Evolutionary conservation across 495 filamentous ascomycete species (phyloP).

Genomic region (Hypoxylon fuscum): DNA sequence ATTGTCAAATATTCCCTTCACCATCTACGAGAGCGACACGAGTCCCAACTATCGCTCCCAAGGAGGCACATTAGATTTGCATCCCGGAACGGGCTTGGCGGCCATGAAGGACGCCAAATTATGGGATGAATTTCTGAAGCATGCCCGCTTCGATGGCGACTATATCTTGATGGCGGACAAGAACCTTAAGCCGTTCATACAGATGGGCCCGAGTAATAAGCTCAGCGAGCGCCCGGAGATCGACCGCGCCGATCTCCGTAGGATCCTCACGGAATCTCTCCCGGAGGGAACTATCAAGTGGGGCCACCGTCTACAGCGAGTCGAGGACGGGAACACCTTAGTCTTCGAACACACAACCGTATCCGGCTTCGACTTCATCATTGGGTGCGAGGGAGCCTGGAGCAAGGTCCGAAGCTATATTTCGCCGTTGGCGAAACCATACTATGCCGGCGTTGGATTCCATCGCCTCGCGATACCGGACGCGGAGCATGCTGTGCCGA

Average conservation of each 20-base stretch:
- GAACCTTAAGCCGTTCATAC: conserved; percentile 37
- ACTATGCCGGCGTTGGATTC: conserved; percentile 49
- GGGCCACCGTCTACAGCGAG: conserved; percentile 52
- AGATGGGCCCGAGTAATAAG: conserved; percentile 32
- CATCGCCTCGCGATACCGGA: conserved; percentile 53
- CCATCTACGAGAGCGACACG: conserved; percentile 59
- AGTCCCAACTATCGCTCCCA: conserved; percentile 52
- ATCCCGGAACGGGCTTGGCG: conserved; percentile 57
- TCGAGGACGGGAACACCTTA: conserved; percentile 39
- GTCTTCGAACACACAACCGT: conserved; percentile 34
- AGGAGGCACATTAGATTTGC: conserved; percentile 66
- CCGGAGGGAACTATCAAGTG: conserved; percentile 58
- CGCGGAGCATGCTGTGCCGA: conserved; percentile 46
- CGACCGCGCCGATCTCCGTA: conserved; percentile 49
- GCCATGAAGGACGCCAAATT: conserved; percentile 63
- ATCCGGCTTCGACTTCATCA: conserved; percentile 51
- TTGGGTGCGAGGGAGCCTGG: conserved; percentile 60
- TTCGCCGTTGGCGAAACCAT: conserved; percentile 40
- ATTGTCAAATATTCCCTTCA: conserved; percentile 49
- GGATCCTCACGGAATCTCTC: conserved; percentile 49
- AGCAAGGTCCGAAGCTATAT: conserved; percentile 49
- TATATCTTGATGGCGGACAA: conserved; percentile 54
- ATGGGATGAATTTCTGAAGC: conserved; percentile 53
- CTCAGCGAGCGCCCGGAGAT: conserved; percentile 53
- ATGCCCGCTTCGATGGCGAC: conserved; percentile 59